phyloP scores from a whole-genome alignment of 2,329 filamentous ascomycete species.

The Pseudogymnoascus sp. region DNA sequence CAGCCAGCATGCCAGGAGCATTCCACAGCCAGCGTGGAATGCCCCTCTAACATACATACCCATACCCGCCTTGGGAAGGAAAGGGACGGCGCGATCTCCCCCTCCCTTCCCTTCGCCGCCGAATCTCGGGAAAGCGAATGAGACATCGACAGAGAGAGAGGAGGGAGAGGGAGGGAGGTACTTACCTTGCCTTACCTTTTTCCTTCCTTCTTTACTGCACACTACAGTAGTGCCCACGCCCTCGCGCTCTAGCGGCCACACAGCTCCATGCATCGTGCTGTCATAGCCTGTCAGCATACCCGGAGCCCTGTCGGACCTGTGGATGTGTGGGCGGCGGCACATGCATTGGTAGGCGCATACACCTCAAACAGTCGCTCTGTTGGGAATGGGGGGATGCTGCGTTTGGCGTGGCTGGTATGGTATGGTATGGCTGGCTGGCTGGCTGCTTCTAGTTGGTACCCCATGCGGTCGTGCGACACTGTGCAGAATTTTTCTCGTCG shows the following conservation, averaged over 20 bases:
- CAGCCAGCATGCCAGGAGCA: not conserved
- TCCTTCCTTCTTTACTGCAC: not conserved
- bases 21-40: not conserved
- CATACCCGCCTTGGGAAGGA: not conserved
- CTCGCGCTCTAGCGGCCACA: not conserved
- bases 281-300: conserved; percentile 1
- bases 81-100: not conserved
- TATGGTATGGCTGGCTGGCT: not conserved
- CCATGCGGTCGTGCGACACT: not conserved
- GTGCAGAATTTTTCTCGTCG: not conserved
- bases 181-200: not conserved
- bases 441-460: not conserved
- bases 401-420: not conserved
- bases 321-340: not conserved
- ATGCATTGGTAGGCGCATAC: not conserved
- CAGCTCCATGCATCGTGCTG: conserved; percentile 2
- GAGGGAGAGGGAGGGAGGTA: no score
- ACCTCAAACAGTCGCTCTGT: conserved; percentile 2
- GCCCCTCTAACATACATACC: not conserved
- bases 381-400: not conserved
- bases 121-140: not conserved
- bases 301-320: not conserved
- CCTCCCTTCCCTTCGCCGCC: not conserved
- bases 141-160: not conserved
- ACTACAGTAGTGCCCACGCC: not conserved